Conservation (phyloP, 73 alveolate genomes). For the Stentor roeselii region DNA sequence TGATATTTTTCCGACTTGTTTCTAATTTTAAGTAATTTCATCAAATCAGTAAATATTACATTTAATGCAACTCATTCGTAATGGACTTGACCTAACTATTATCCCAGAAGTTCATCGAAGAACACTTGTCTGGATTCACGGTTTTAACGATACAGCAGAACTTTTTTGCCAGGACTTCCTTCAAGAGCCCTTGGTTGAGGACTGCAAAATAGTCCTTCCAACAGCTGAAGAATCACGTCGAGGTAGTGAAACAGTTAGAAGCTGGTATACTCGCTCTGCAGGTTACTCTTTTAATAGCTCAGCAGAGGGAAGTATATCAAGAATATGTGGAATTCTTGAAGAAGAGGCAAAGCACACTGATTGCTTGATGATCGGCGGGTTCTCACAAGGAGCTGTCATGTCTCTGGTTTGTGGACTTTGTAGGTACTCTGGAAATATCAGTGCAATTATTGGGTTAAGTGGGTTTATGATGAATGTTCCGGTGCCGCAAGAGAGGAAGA, state of each 20-base stretch:
- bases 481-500: background rate
- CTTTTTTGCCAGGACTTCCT: slow-evolving; percentile 75
- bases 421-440: background rate
- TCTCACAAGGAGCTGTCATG: slow-evolving; percentile 32
- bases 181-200: background rate
- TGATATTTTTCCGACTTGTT: background rate
- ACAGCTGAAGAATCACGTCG: background rate
- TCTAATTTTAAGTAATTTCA: too few species aligned
- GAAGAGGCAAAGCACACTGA: background rate
- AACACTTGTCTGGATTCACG: slow-evolving; percentile 92
- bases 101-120: slow-evolving; percentile 46
- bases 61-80: background rate
- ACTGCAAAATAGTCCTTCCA: background rate
- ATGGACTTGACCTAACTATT: background rate
- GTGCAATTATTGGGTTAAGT: slow-evolving; percentile 12
- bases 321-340: background rate
- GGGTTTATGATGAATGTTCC: background rate
- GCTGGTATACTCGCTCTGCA: background rate
- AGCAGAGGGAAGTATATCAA: background rate
- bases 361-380: slow-evolving; percentile 14
- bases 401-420: background rate
- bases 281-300: background rate
- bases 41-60: too few species aligned
- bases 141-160: slow-evolving; percentile 83
- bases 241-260: background rate